These are phyloP conservation scores for Talaromyces borbonicus DNA, from an alignment of 495 filamentous ascomycete genomes.

Conservation along the genomic window DNA sequence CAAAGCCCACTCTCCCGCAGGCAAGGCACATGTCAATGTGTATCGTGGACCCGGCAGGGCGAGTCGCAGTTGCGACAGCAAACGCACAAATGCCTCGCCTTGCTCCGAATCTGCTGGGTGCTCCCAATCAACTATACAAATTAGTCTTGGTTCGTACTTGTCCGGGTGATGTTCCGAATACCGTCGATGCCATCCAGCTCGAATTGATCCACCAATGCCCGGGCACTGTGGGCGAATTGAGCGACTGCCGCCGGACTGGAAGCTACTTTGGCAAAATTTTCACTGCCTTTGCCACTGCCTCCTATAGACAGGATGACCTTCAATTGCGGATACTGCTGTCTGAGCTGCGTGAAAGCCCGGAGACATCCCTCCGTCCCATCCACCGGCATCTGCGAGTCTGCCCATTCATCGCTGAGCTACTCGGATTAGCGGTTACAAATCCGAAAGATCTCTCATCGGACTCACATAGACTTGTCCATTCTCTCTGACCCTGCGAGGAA, in stretches of 20 bases:
- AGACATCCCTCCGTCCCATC: slow-evolving; percentile 72
- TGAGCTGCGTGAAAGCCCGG: slow-evolving; percentile 62
- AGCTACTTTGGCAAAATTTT: slow-evolving; percentile 68
- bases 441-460: neutral
- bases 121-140: slow-evolving; percentile 74
- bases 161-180: slow-evolving; percentile 27
- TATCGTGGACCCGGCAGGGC: slow-evolving; percentile 66
- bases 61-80: slow-evolving; percentile 59
- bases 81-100: slow-evolving; percentile 61
- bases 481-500: slow-evolving; percentile 49
- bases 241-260: slow-evolving; percentile 48
- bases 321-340: slow-evolving; percentile 63
- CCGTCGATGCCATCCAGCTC: slow-evolving; percentile 82
- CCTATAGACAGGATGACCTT: slow-evolving; percentile 81
- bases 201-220: slow-evolving; percentile 60
- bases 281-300: slow-evolving; percentile 66
- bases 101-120: slow-evolving; percentile 62
- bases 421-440: slow-evolving; percentile 4
- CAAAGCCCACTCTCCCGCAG: slow-evolving; percentile 65
- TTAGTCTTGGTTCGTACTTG: neutral
- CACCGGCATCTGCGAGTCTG: slow-evolving; percentile 69
- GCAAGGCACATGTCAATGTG: slow-evolving; percentile 69
- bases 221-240: slow-evolving; percentile 64
- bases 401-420: slow-evolving; percentile 80
- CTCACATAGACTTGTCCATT: slow-evolving; percentile 76